Base-by-base conservation (phyloP, 2,329 filamentous ascomycete genomes). In the Alternaria arbusti region DNA sequence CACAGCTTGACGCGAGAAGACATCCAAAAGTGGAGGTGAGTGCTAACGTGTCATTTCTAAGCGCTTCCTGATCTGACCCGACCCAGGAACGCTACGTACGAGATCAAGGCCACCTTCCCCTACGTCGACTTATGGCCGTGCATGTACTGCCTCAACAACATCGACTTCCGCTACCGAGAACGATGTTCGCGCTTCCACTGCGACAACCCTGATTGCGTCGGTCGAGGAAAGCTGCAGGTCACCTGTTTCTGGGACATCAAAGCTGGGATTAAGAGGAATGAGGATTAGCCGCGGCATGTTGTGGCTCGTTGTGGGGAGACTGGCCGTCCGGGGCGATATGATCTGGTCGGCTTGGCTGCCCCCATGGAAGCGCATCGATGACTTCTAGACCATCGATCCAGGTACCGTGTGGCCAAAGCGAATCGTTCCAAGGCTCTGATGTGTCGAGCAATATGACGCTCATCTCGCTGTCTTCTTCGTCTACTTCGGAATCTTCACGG, bases 71-170 rank as follows among this genome's bases (percentile, higher is more conserved):
- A n/a, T 36, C 28, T 28, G n/a, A 25, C 8, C 0, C 1, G 13
- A n/a, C 8, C 12, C 5, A 63, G 60, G 32, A 32, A 45, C 13
- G 13, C 28, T 1, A 40, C 28, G 20, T 23, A 28, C 17, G 30
- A 50, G 5, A 32, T 32, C 17, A 55, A 49, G 17, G 8, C 32
- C 23, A 60, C 26, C 11, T 45, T 46, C 1, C 15, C n/a, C 8
- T 40, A 20, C 28, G 23, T 52, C 9, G 20, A 47, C 4, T 10
- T 32, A n/a, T 64, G 61, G 61, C 57, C 61, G 2, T 64, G 61
- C 46, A 64, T 64, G 57, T 64, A 64, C 23, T 64, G 61, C 13
- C 43, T 25, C 5, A 22, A 3, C 2, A 32, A 23, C 17, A 52
- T 57, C 13, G 57, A 60, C 13, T 23, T 30, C 13, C 12, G 5